These are phyloP conservation scores for Clonostachys solani DNA, from an alignment of 2,329 filamentous ascomycete genomes.

Conservation along the genomic window DNA sequence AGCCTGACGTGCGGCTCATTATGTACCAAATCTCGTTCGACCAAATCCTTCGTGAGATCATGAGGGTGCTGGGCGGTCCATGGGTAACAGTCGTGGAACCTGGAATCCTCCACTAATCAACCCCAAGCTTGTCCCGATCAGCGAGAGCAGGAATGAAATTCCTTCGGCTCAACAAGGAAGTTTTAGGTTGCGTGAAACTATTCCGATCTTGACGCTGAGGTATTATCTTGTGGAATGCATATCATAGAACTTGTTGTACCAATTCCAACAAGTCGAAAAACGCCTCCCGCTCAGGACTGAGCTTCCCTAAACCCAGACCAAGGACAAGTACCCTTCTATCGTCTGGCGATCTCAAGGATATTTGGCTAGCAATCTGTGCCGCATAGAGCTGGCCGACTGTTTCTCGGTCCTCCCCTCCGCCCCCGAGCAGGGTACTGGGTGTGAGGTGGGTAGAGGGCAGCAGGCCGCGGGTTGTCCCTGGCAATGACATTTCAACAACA, in stretches of 20 bases:
- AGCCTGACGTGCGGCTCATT: too few relatives aligned
- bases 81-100: too few relatives aligned
- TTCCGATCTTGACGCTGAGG: neutral
- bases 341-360: constrained; percentile 66
- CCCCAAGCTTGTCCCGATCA: too few relatives aligned
- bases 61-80: too few relatives aligned
- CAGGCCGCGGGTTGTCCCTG: constrained; percentile 35
- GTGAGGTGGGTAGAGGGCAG: constrained; percentile 81
- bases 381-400: constrained; percentile 84
- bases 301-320: constrained; percentile 52
- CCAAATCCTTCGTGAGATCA: too few relatives aligned
- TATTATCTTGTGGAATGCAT: neutral
- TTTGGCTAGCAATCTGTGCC: constrained; percentile 79
- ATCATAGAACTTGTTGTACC: constrained; percentile 49
- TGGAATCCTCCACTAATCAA: too few relatives aligned
- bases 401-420: constrained; percentile 73
- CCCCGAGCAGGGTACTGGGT: constrained; percentile 82
- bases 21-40: too few relatives aligned
- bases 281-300: constrained; percentile 45
- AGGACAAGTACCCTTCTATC: constrained; percentile 58
- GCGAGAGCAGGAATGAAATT: too few relatives aligned
- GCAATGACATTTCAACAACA: constrained; percentile 55
- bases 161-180: too few relatives aligned
- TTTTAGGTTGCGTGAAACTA: too few relatives aligned
- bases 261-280: constrained; percentile 65